A percentile compares a stretch with the other conserved stretches of the same genome.
phyloP scores from a whole-genome alignment of 768 basidiomycete genomes.

The Tephrocybe sp. region DNA sequence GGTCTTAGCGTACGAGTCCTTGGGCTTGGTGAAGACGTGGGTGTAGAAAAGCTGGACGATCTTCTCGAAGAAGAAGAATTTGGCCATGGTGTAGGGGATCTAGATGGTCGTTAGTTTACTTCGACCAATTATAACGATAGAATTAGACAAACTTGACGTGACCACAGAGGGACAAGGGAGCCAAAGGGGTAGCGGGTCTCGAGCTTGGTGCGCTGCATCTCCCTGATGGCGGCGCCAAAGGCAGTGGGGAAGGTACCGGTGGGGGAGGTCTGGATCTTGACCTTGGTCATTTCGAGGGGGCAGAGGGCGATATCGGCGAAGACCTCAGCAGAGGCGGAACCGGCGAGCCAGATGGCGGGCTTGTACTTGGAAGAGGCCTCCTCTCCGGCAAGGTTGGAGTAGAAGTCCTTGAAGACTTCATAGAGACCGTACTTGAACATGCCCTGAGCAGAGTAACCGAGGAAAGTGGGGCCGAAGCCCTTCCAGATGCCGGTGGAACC shows the following conservation, averaged over 20 bases:
- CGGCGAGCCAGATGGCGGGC: constrained; percentile 89
- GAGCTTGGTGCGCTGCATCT: constrained; percentile 65
- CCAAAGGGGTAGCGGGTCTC: constrained; percentile 87
- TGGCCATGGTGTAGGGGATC: constrained; percentile 99
- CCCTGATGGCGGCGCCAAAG: constrained; percentile 68
- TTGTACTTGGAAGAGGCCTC: constrained; percentile 80
- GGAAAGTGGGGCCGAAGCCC: constrained; percentile 88
- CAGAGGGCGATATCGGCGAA: constrained; percentile 97
- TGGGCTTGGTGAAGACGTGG: constrained; percentile 79
- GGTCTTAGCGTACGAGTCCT: constrained; percentile 74
- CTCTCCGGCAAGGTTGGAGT: constrained; percentile 89
- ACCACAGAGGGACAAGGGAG: constrained; percentile 84
- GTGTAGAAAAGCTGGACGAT: constrained; percentile 87
- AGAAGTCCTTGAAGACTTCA: constrained; percentile 92
- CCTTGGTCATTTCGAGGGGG: constrained; percentile 92
- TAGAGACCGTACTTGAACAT: constrained; percentile 99
- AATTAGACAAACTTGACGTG: constrained; percentile 62
- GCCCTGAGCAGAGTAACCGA: constrained; percentile 95
- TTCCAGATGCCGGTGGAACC: constrained; percentile 90
- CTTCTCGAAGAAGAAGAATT: constrained; percentile 96
- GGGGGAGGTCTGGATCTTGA: constrained; percentile 83
- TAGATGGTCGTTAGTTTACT: constrained; percentile 28
- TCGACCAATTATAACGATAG: neutral
- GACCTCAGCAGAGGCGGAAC: constrained; percentile 93
- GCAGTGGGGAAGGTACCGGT: constrained; percentile 75